phyloP scores from a whole-genome alignment of 2,329 filamentous ascomycete genomes.

The Hymenoscyphus albidus region DNA sequence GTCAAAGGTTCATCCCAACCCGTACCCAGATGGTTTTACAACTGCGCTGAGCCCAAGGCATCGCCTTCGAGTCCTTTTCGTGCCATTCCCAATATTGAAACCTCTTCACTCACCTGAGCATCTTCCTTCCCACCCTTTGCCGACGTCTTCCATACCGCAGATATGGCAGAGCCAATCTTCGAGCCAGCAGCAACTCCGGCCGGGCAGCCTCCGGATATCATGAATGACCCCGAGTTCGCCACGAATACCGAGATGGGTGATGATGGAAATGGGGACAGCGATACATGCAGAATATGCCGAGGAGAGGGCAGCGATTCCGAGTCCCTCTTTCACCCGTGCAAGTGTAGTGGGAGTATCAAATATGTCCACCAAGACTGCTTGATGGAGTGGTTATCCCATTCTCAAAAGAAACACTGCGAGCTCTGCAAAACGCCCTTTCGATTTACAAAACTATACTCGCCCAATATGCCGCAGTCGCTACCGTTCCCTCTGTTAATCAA shows the following conservation, averaged over 20 bases:
- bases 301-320: conserved; percentile 79
- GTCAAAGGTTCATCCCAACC: neutral
- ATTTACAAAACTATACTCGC: conserved; percentile 96
- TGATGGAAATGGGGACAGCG: conserved; percentile 40
- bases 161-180: conserved; percentile 21
- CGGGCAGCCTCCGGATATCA: conserved; percentile 43
- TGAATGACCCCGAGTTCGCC: conserved; percentile 53
- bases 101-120: neutral
- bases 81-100: neutral
- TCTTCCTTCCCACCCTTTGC: neutral
- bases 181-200: neutral
- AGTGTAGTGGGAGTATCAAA: conserved; percentile 98
- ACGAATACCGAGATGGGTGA: conserved; percentile 36
- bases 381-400: conserved; percentile 98
- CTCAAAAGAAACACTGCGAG: conserved; percentile 99
- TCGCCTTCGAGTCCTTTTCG: conserved; percentile 22
- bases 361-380: conserved; percentile 96
- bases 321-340: conserved; percentile 94
- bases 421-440: conserved; percentile 97
- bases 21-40: conserved; percentile 26
- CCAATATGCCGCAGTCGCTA: conserved; percentile 83
- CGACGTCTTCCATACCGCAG: conserved; percentile 3
- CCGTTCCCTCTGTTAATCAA: conserved; percentile 77
- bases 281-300: conserved; percentile 96
- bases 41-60: conserved; percentile 25